Base-by-base conservation (phyloP, 208 protist genomes). In the Leishmania major region DNA sequence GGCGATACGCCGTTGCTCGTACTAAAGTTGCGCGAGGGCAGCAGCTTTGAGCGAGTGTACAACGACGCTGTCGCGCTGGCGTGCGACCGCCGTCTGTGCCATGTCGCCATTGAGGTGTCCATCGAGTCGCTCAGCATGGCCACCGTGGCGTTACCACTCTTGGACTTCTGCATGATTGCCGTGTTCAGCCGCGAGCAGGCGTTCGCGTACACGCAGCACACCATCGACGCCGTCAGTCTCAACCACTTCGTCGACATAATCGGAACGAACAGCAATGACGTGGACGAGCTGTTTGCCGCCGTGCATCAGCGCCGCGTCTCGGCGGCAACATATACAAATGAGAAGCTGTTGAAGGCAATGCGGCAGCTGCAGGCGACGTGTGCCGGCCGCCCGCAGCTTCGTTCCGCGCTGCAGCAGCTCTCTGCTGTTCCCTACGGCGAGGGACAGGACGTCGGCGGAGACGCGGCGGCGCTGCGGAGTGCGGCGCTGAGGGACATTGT, bases 301-400 rank as follows among this genome's bases (percentile, higher is more conserved):
- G 90, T 95, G 0, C 87, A 90, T 51, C 92, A 95, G 51, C 83
- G 86, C 13, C 85, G 80, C 72, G 80, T 87, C 19, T 86, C 89
- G 37, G 87, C 91, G 3, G 81, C 81, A 6, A 84, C 84, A 17
- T 93, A 93, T 82, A 92, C 90, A 22, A 92, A 93, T 55, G 84
- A 91, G 59, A 95, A 93, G 70, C 82, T 95, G 45, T 59, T 93
- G 3, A 93, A 93, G 77, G 90, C 91, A 49, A 95, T 95, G 91
- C 86, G 91, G 13, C 91, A 95, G 77, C 78, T 95, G 43, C 88
- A 92, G 45, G 80, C 81, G 8, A 80, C 87, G 15, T 94, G 88
- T 72, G 83, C 83, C 59, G 90, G 90, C 40, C 84, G 90, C 59
- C 87, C 88, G 7, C 86, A 84, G 43, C 83, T 92, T 3, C 84